Percentiles rank a stretch among this genome's conserved stretches.
Evolutionary conservation across 495 filamentous ascomycete genomes (phyloP).

Genomic region (Aspergillus avenaceus): DNA sequence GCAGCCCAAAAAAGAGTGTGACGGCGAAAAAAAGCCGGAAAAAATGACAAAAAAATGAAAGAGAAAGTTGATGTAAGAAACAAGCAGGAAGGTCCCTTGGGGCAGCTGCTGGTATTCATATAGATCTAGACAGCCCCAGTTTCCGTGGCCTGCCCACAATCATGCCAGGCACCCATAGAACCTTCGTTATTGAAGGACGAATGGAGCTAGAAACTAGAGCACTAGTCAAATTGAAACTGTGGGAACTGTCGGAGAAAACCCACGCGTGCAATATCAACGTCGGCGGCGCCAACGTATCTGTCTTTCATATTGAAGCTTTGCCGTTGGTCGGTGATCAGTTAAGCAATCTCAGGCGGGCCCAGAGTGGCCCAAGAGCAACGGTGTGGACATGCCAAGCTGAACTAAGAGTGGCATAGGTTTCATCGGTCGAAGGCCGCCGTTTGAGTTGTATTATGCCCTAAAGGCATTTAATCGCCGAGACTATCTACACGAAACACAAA

Average conservation of each 20-base stretch:
- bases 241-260: constrained; percentile 2
- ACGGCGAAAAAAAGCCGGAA: constrained; percentile 8
- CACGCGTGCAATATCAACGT: neutral
- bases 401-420: constrained; percentile 5
- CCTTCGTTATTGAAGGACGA: constrained; percentile 10
- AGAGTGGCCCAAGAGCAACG: neutral
- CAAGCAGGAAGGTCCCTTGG: neutral
- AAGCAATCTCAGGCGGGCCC: constrained; percentile 9
- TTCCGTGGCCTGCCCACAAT: neutral
- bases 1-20: constrained; percentile 10
- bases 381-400: constrained; percentile 10
- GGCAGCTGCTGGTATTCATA: constrained; percentile 10
- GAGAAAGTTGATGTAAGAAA: constrained; percentile 4
- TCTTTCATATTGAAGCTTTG: neutral
- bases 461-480: neutral
- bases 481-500: constrained; percentile 12
- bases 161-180: neutral
- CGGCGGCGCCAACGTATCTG: neutral
- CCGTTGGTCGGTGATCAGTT: constrained; percentile 5
- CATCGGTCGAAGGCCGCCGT: constrained; percentile 7
- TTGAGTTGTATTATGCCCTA: constrained; percentile 4
- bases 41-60: constrained; percentile 9
- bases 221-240: constrained; percentile 12
- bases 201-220: constrained; percentile 10
- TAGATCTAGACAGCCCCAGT: neutral